Base-by-base conservation (phyloP, 1,139 yeast species). In the Hanseniaspora sp. region DNA sequence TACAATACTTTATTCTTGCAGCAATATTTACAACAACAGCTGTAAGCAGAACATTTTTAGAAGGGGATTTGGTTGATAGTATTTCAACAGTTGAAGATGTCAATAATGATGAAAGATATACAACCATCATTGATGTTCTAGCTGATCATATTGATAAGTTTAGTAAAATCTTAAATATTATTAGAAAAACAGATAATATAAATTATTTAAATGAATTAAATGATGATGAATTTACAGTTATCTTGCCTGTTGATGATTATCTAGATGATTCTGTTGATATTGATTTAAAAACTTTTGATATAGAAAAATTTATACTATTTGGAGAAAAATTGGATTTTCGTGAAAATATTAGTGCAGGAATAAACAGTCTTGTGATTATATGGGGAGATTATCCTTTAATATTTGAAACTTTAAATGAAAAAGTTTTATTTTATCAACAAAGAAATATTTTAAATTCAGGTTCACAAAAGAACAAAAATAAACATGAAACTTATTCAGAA, bases 171-270 rank as follows among this genome's bases (percentile, higher is more conserved):
- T 29, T 49, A 2, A 49, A 49, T n/a, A 12, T 49, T 30, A 15
- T 49, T 41, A 39, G 53, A 43, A 45, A 43, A 43, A 39, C 53
- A 29, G 94, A 83, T 12, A 69, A 85, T 58, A 72, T 92, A 1
- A 94, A 95, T 1, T 68, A 71, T 37, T 67, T 92, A 52, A 90
- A 87, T 65, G 71, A 71, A 39, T 68, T 84, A 58, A 70, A 73
- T 39, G 84, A 83, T 53, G 87, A 97, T 0, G 69, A 90, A 18
- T 66, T 87, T 47, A 96, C 96, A 0, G 96, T 97, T 0, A 76
- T 86, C 18, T 87, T 90, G 68, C 80, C 84, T 61, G 96, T 96
- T 0, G 88, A 85, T 67, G 39, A 45, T 5, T 31, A 48, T 35
- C 28, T 49, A 30, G 29, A 34, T 7, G 73, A 70, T 15, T 63